Conservation (phyloP, 768 basidiomycete genomes). For the Suillus fuscotomentosus region DNA sequence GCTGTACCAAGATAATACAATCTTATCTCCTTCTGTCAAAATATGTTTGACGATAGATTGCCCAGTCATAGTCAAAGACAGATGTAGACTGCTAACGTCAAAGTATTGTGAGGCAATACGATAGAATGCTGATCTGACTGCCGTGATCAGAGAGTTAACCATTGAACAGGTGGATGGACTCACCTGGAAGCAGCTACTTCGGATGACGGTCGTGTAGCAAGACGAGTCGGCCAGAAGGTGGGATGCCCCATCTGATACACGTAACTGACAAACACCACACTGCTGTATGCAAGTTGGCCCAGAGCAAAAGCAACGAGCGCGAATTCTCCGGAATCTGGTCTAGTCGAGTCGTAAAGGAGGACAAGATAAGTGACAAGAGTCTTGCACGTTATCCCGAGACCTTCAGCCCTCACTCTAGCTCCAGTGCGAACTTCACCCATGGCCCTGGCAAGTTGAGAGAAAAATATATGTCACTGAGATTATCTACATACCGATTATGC, state of each 20-base stretch:
- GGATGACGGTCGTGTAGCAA: constrained; percentile 18
- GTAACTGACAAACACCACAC: constrained; percentile 58
- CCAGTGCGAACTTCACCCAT: constrained; percentile 66
- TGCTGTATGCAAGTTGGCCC: constrained; percentile 79
- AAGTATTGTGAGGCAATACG: constrained; percentile 33
- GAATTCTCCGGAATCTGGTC: constrained; percentile 36
- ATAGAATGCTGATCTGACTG: not conserved
- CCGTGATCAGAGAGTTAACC: not conserved
- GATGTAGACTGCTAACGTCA: constrained; percentile 45
- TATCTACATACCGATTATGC: constrained; percentile 57
- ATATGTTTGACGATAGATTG: constrained; percentile 94
- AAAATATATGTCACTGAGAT: constrained; percentile 1
- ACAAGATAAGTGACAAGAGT: constrained; percentile 69
- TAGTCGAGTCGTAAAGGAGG: constrained; percentile 49
- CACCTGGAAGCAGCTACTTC: constrained; percentile 11
- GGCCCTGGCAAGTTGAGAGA: constrained; percentile 45
- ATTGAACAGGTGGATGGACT: constrained; percentile 7
- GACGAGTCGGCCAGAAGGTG: constrained; percentile 32
- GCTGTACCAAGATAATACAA: constrained; percentile 83
- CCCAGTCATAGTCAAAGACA: constrained; percentile 81
- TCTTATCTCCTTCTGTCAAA: constrained; percentile 92
- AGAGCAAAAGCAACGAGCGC: constrained; percentile 82
- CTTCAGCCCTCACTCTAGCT: constrained; percentile 84
- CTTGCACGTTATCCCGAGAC: constrained; percentile 72
- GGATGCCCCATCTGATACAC: constrained; percentile 37